A percentile compares a stretch with the other conserved stretches of the same genome.
phyloP scores from a whole-genome alignment of 2,329 filamentous ascomycete genomes.

The Drechslerella coelobrocha region DNA sequence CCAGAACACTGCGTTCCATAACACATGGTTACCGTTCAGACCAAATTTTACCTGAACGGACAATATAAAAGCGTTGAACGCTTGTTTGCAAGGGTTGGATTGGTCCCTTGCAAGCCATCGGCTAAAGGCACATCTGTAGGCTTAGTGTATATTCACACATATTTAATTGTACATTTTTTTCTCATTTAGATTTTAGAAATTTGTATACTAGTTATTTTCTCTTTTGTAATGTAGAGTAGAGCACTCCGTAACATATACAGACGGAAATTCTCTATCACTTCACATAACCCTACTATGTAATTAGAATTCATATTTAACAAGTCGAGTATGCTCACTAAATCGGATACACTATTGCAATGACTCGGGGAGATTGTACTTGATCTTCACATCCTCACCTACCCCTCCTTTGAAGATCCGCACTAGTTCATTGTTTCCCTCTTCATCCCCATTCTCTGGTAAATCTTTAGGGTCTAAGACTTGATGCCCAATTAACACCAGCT shows the following conservation, averaged over 20 bases:
- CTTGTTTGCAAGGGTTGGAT: constrained; percentile 11
- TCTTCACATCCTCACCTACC: constrained; percentile 32
- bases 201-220: constrained; percentile 12
- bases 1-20: constrained; percentile 23
- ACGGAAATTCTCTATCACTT: constrained; percentile 12
- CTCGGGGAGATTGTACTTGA: constrained; percentile 20
- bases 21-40: constrained; percentile 31
- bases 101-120: background rate
- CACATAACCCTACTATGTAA: background rate
- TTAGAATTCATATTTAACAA: constrained; percentile 5
- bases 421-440: constrained; percentile 32
- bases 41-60: constrained; percentile 20
- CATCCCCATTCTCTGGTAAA: constrained; percentile 19
- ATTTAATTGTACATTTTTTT: constrained; percentile 13
- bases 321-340: constrained; percentile 11
- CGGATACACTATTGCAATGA: constrained; percentile 1
- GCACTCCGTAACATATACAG: constrained; percentile 4
- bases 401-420: constrained; percentile 30
- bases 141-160: constrained; percentile 6
- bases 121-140: constrained; percentile 12
- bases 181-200: constrained; percentile 3
- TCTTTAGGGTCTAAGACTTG: constrained; percentile 24
- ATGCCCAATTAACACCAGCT: constrained; percentile 22
- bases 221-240: background rate
- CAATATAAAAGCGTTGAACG: constrained; percentile 9